A percentile compares a stretch with the other conserved stretches of the same genome.
Conservation (phyloP, 208 protist genomes). For the Borovskyia barvae region DNA sequence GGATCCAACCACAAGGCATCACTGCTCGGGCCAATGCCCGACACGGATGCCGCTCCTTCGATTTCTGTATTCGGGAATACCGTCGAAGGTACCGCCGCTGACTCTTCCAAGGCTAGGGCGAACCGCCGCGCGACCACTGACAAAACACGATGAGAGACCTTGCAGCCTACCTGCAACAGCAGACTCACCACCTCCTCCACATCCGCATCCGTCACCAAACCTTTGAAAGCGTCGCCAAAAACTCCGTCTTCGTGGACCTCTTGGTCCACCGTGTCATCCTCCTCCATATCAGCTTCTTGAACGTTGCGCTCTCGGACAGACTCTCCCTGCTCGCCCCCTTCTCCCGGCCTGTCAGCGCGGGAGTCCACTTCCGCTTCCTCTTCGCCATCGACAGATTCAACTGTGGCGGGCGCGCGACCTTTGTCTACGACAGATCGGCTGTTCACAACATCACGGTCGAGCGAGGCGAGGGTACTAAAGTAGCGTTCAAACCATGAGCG, state of each 20-base stretch:
- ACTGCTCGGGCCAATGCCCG: too few relatives aligned
- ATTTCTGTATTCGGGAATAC: too few relatives aligned
- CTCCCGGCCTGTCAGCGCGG: neutral
- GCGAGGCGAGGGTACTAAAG: slow-evolving; percentile 3
- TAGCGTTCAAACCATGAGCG: slow-evolving; percentile 17
- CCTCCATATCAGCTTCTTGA: neutral
- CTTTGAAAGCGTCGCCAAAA: neutral
- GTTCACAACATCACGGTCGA: neutral
- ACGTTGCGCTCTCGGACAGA: slow-evolving; percentile 1
- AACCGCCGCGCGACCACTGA: slow-evolving; percentile 1
- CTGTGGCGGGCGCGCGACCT: neutral
- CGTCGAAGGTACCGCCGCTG: too few relatives aligned
- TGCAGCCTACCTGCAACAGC: slow-evolving; percentile 19
- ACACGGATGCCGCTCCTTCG: neutral
- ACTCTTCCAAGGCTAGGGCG: too few relatives aligned
- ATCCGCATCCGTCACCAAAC: slow-evolving; percentile 14
- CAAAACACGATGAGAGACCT: slow-evolving; percentile 7
- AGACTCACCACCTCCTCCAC: slow-evolving; percentile 34
- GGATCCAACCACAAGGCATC: slow-evolving; percentile 3
- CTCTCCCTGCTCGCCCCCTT: neutral
- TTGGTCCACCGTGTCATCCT: neutral
- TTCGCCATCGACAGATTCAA: neutral
- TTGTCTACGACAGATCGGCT: neutral
- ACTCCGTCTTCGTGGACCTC: neutral
- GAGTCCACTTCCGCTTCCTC: neutral